Base-by-base conservation (phyloP, 345 rosid species). In the Bruguiera parviflora region DNA sequence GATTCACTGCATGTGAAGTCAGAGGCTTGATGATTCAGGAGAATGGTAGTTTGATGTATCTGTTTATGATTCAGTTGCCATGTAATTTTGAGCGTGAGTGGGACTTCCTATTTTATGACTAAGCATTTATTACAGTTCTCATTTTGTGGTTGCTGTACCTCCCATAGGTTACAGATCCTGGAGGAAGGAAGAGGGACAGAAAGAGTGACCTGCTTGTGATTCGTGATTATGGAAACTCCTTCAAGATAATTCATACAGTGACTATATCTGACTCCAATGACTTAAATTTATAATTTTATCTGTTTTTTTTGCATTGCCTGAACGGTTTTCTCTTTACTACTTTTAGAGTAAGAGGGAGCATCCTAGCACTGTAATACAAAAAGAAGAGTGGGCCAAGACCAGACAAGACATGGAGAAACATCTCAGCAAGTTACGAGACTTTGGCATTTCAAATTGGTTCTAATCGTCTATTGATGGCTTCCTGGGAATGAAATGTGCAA, bases 401-500 rank as follows among this genome's bases (percentile, higher is more conserved):
- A 83, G 92, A 64, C 73, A 78, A 82, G 96, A 94, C 61, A 89
- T 94, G 96, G 97, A 94, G 84, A 91, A 75, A 80, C 95, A 91
- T 83, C 96, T 91, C 35, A 83, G 92, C 22, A 94, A 94, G 82
- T 83, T 91, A 57, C 76, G 97, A 22, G 97, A 94, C 85, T 91
- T 88, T 74, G 82, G 73, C 63, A 61, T 84, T 75, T 94, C 96
- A 2, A 94, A 94, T 78, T 94, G 96, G 96, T 88, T 94, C 84
- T 94, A 72, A 78, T 39, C 47, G 18, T 58, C 8, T 28, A 63
- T 29, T n/a, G 43, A 60, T n/a, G 21, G 46, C 46, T 43, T 8
- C 6, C 8, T 24, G 6, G 52, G n/a, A 21, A 21, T 37, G 35
- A 61, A 32, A n/a, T n/a, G 8, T 11, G 32, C 47, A 15, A 18